Conservation (phyloP, 2,329 filamentous ascomycete genomes). For the Stemphylium vesicarium region DNA sequence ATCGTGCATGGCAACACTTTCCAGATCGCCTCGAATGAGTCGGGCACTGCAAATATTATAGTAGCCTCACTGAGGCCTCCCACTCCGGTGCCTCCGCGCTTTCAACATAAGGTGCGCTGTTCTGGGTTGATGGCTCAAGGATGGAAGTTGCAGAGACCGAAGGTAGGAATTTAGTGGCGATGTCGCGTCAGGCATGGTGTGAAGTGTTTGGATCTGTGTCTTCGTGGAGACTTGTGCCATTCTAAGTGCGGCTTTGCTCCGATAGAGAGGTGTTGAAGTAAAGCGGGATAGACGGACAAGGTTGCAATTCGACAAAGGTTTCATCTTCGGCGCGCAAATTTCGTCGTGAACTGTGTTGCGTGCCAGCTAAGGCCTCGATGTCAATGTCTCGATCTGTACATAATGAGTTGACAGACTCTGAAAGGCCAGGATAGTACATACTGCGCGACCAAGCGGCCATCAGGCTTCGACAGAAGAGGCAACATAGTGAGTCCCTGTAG, state of each 20-base stretch:
- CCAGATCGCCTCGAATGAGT: too few relatives aligned
- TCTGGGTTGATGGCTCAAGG: neutral
- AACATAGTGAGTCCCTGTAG: slow-evolving; percentile 12
- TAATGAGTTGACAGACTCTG: neutral
- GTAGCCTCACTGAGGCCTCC: neutral
- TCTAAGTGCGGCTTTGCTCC: neutral
- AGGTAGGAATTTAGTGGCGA: neutral
- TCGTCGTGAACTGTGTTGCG: neutral
- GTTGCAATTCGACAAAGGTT: neutral
- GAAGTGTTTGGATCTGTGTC: neutral
- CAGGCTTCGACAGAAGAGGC: slow-evolving; percentile 3
- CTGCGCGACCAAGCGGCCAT: neutral
- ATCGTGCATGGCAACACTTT: too few relatives aligned
- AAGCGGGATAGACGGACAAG: neutral
- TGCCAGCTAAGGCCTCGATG: neutral
- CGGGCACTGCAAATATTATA: too few relatives aligned
- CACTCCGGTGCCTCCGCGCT: neutral
- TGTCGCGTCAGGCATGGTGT: neutral
- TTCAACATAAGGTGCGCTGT: neutral
- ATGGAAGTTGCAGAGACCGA: neutral
- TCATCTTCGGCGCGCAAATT: neutral
- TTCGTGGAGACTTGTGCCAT: neutral
- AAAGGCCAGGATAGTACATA: neutral
- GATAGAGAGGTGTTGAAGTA: neutral
- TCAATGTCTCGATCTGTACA: neutral